Percentiles rank a stretch among this genome's conserved stretches.
phyloP scores from a whole-genome alignment of 1,284 basidiomycete species.

The Vanrija sp. region DNA sequence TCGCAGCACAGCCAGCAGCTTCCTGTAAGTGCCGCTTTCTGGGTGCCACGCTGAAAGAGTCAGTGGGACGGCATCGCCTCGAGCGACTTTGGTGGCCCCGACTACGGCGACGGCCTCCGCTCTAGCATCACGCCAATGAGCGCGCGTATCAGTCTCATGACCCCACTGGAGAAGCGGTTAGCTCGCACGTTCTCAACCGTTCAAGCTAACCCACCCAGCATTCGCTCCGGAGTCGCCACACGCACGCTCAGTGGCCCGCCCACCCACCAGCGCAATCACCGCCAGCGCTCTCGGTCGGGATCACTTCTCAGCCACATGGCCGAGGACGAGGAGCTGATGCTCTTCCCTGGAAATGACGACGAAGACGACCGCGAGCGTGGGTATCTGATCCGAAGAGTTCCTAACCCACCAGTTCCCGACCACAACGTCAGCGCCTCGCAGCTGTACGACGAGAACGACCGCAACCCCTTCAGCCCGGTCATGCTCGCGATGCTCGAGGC shows the following conservation, averaged over 20 bases:
- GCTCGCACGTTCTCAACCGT: background rate
- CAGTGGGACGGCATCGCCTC: background rate
- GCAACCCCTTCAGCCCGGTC: slow-evolving; percentile 20
- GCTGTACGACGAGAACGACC: background rate
- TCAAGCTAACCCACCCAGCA: background rate
- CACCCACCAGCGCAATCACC: background rate
- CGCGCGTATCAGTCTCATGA: slow-evolving; percentile 32
- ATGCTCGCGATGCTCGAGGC: slow-evolving; percentile 36
- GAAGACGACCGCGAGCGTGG: background rate
- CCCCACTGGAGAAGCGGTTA: slow-evolving; percentile 32
- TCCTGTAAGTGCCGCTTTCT: no score
- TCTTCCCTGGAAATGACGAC: background rate
- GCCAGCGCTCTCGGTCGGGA: slow-evolving; percentile 2
- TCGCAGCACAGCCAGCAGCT: no score
- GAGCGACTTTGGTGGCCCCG: background rate
- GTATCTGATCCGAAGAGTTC: background rate
- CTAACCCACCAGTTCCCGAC: background rate
- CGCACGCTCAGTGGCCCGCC: slow-evolving; percentile 1
- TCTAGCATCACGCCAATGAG: slow-evolving; percentile 20
- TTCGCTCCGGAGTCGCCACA: background rate
- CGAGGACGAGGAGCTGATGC: background rate
- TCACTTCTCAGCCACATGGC: slow-evolving; percentile 1
- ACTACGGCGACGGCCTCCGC: slow-evolving; percentile 5
- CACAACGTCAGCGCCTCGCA: background rate
- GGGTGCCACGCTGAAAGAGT: background rate